Conservation (phyloP, 768 basidiomycete species). For the Hygrophoropsis aurantiaca region DNA sequence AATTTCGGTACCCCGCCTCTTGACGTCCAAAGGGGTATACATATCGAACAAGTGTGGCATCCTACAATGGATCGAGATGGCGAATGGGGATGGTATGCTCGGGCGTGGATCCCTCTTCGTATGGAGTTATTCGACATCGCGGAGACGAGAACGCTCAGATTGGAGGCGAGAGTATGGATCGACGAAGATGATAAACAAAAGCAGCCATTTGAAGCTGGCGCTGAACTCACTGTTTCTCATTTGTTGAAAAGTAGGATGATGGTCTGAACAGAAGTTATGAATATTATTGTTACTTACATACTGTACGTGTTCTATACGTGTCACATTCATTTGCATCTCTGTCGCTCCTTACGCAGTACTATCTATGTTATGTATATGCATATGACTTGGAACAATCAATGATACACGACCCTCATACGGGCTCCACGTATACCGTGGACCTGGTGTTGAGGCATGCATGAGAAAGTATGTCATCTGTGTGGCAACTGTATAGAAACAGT, state of each 20-base stretch:
- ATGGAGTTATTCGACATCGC: constrained; percentile 44
- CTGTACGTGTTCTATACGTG: neutral
- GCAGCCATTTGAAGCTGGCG: constrained; percentile 18
- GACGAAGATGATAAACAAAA: constrained; percentile 20
- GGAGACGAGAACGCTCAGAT: constrained; percentile 43
- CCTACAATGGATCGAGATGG: constrained; percentile 12
- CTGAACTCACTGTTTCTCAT: constrained; percentile 44
- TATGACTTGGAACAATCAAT: too few species aligned
- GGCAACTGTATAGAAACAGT: too few species aligned
- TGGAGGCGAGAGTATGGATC: constrained; percentile 39
- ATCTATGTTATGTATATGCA: too few species aligned
- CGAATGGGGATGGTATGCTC: constrained; percentile 32
- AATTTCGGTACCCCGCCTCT: neutral
- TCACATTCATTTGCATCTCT: neutral
- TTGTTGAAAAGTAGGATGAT: constrained; percentile 41
- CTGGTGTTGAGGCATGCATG: too few species aligned
- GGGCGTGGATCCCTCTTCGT: constrained; percentile 49
- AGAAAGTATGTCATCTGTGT: too few species aligned
- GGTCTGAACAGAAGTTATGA: constrained; percentile 12
- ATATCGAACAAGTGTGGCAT: constrained; percentile 22
- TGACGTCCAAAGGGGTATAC: constrained; percentile 13
- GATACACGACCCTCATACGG: too few species aligned
- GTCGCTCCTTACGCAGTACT: too few species aligned
- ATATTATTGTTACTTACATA: too few species aligned
- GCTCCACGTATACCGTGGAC: too few species aligned